A percentile compares a stretch with the other conserved stretches of the same genome.
phyloP scores from a whole-genome alignment of 331 rosid species.

The Cydonia oblonga region DNA sequence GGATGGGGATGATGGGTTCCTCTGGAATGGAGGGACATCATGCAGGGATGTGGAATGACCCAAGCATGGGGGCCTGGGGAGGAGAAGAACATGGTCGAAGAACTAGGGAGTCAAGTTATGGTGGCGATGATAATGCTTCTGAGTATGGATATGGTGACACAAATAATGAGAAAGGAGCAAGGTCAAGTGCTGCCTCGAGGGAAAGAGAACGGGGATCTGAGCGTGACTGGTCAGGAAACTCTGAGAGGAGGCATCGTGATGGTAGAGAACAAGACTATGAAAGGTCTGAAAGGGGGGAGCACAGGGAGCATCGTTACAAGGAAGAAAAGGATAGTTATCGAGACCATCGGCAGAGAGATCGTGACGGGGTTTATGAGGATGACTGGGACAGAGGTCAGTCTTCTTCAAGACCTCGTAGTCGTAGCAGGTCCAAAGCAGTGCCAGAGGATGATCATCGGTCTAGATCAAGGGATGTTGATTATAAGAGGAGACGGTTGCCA shows the following conservation, averaged over 20 bases:
- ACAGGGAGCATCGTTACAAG: conserved; percentile 28
- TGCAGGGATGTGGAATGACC: conserved; percentile 45
- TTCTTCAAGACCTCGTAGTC: conserved; percentile 29
- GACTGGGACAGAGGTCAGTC: conserved; percentile 33
- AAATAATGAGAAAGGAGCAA: conserved; percentile 33
- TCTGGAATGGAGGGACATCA: conserved; percentile 39
- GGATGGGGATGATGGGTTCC: conserved; percentile 50
- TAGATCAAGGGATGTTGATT: conserved; percentile 39
- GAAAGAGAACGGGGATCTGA: conserved; percentile 49
- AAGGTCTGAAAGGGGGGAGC: conserved; percentile 28
- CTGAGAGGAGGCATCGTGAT: conserved; percentile 48
- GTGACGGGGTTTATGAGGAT: conserved; percentile 30
- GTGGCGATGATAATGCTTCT: conserved; percentile 44
- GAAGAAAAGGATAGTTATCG: conserved; percentile 32
- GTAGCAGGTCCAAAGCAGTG: conserved; percentile 25
- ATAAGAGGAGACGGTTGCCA: conserved; percentile 35
- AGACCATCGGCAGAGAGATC: conserved; percentile 36
- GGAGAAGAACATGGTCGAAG: conserved; percentile 40
- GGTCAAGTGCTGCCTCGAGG: conserved; percentile 31
- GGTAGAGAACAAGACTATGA: conserved; percentile 39
- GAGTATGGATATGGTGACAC: conserved; percentile 45
- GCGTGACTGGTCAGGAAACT: conserved; percentile 43
- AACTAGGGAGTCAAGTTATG: conserved; percentile 40
- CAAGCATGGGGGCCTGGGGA: conserved; percentile 46
- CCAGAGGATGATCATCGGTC: conserved; percentile 37